A percentile compares a stretch with the other conserved stretches of the same genome.
phyloP scores from a whole-genome alignment of 2,329 filamentous ascomycete genomes.

The Colletotrichum paranaense region DNA sequence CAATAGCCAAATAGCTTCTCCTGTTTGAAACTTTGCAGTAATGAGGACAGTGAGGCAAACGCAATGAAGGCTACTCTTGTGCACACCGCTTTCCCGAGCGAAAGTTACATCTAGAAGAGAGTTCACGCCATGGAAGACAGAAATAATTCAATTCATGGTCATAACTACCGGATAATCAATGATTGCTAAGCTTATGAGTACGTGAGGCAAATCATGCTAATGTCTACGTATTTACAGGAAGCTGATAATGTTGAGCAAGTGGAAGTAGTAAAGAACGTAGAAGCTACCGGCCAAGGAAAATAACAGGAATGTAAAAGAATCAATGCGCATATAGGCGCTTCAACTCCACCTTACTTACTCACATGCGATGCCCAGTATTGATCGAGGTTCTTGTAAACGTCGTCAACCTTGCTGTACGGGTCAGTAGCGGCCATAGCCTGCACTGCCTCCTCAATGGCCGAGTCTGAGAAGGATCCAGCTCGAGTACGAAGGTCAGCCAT shows the following conservation, averaged over 20 bases:
- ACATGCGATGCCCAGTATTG: constrained; percentile 12
- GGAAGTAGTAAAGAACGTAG: neutral
- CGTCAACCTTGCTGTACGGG: constrained; percentile 11
- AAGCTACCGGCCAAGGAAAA: neutral
- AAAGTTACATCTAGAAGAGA: too few relatives aligned
- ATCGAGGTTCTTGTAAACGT: constrained; percentile 5
- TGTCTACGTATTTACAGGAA: neutral
- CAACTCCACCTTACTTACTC: neutral
- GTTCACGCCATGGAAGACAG: too few relatives aligned
- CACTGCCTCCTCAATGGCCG: neutral
- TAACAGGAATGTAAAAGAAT: neutral
- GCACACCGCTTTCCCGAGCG: too few relatives aligned
- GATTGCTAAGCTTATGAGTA: too few relatives aligned
- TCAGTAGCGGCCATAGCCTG: constrained; percentile 13
- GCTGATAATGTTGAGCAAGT: neutral
- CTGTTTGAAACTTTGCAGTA: too few relatives aligned
- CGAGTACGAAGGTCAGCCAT: constrained; percentile 19
- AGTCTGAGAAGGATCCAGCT: constrained; percentile 13
- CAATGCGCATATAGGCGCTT: neutral
- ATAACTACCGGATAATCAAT: too few relatives aligned
- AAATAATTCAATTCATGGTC: too few relatives aligned
- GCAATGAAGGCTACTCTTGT: too few relatives aligned
- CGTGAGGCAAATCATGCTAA: neutral
- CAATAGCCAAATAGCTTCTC: too few relatives aligned
- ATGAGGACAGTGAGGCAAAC: too few relatives aligned